Evolutionary conservation across 140 eudicot genomes (phyloP), one percentile per base, ranked within the genome.

Genomic region (Bidens hawaiensis): DNA sequence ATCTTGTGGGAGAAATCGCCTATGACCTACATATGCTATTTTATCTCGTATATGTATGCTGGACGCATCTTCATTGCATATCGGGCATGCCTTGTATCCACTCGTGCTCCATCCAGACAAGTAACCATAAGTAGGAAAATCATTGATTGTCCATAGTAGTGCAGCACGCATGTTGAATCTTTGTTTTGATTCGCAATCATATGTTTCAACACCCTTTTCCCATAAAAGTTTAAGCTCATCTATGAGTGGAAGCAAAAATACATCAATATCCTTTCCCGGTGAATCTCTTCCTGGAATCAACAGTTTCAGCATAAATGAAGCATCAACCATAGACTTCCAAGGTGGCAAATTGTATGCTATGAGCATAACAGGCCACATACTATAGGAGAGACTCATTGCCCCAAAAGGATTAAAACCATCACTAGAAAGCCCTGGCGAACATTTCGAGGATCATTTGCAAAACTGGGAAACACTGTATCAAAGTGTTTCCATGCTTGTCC

Each of bases 91-190:
- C n/a, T 47, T 47, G 25, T 47, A 47, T 47, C 54, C 54, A 47
- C 54, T 15, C 54, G 54, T 47, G 54, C 5, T 47, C 54, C 54
- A 47, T 15, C 54, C 54, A 47, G 54, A 47, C 54, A 47, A 10
- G 25, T 47, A 47, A 47, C 54, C 54, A 47, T 47, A 47, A 0
- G 54, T 8, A 47, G 54, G 54, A 47, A 47, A 18, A 30, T 30
- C 36, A 30, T 30, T 30, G 8, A 30, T 1, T 30, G 36, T 30
- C 36, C 36, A 30, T 30, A 47, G 25, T 15, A 47, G 54, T 47
- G 54, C 54, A 19, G 54, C 54, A 47, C 24, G 54, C 54, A 47
- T 47, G 54, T 47, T 47, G 24, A 47, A 47, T 5, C 11, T 47
- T 24, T n/a, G 5, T 47, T 47, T 47, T 15, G 25, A 47, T 17